Percentiles rank a stretch among this genome's conserved stretches.
Conservation (phyloP, 2,329 filamentous ascomycete species). For the Xylariaceae sp. region DNA sequence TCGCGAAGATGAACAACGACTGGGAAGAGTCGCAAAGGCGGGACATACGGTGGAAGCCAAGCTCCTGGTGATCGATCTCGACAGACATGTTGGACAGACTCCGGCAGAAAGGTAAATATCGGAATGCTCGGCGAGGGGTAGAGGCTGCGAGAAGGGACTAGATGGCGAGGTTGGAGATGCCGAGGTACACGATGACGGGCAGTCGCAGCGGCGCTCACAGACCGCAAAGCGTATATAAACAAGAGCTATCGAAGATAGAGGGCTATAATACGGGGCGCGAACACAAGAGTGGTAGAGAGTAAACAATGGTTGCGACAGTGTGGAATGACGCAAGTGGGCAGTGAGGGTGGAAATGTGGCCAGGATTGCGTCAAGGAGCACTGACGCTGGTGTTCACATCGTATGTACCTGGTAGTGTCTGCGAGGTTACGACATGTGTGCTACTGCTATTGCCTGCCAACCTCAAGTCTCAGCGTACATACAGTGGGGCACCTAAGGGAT, state of each 20-base stretch:
- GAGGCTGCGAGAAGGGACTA: not conserved
- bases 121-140: not conserved
- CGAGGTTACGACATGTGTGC: slow-evolving; percentile 7
- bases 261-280: no score
- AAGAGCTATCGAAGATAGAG: no score
- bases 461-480: no score
- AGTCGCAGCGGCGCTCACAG: no score
- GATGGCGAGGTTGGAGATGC: no score
- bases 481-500: not conserved
- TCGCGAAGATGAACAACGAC: slow-evolving; percentile 16
- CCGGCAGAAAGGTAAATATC: slow-evolving; percentile 4
- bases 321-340: not conserved
- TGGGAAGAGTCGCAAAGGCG: slow-evolving; percentile 12
- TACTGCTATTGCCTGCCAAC: no score
- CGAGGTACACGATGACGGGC: no score
- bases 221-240: no score
- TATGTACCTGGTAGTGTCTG: slow-evolving; percentile 23
- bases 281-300: not conserved
- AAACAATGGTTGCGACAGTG: not conserved
- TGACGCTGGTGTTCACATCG: slow-evolving; percentile 20
- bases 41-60: slow-evolving; percentile 85
- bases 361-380: slow-evolving; percentile 12
- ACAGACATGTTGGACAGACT: slow-evolving; percentile 71
- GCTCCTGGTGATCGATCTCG: slow-evolving; percentile 86
- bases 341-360: slow-evolving; percentile 5